These are phyloP conservation scores for Dryadomyces quercus-mongolicae DNA, from an alignment of 2,329 filamentous ascomycete species.

Conservation along the genomic window DNA sequence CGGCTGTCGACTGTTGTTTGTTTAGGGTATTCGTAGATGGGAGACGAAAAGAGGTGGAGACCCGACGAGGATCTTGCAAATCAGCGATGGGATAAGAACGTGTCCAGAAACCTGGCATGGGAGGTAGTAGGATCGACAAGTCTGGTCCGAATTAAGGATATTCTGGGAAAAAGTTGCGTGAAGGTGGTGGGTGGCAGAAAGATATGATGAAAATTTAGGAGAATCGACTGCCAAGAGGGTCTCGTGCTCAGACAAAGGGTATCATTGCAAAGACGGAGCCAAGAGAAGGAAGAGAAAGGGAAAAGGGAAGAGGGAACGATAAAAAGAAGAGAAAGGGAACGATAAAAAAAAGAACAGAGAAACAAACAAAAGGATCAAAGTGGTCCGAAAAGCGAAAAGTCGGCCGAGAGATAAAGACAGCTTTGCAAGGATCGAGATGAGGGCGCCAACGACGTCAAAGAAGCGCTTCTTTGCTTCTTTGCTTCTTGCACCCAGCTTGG, in stretches of 20 bases:
- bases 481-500: not conserved
- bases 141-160: not conserved
- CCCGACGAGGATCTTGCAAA: not conserved
- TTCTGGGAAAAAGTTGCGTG: no score
- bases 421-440: not conserved
- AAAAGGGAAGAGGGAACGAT: not conserved
- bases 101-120: not conserved
- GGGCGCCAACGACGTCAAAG: not conserved
- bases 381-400: not conserved
- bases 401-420: not conserved
- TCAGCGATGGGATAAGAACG: not conserved
- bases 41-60: not conserved
- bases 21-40: not conserved
- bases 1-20: not conserved
- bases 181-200: no score
- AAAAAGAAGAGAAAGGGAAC: no score
- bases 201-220: no score
- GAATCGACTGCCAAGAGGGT: not conserved
- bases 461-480: not conserved
- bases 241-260: not conserved
- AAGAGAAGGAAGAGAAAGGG: not conserved
- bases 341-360: not conserved
- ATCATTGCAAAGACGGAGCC: not conserved
- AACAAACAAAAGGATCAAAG: not conserved
- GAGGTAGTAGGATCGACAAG: not conserved